Conservation (phyloP, 2,329 filamentous ascomycete species). For the Cytospora leucostoma region DNA sequence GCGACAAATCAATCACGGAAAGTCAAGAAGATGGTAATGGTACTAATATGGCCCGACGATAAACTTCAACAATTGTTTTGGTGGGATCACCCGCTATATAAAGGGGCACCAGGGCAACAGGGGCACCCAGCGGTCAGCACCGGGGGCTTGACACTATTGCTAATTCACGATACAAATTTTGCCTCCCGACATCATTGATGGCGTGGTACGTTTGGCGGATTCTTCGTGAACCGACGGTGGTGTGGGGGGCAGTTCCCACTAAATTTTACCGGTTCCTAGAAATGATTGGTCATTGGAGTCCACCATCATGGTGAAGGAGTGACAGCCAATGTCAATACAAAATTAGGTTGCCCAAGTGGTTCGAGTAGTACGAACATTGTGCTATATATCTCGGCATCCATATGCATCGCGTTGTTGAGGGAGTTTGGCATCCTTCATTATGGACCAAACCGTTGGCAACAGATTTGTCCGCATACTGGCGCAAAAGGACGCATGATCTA, state of each 20-base stretch:
- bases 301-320: neutral
- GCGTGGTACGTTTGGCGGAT: constrained; percentile 16
- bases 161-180: constrained; percentile 20
- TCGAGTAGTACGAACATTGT: neutral
- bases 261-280: neutral
- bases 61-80: no score
- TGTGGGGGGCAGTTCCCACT: constrained; percentile 6
- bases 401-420: neutral
- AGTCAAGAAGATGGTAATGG: neutral
- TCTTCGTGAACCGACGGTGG: constrained; percentile 12
- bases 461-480: neutral
- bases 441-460: neutral
- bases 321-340: neutral
- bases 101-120: neutral
- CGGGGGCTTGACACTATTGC: neutral
- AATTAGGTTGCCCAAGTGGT: neutral
- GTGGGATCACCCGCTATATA: neutral
- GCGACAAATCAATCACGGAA: neutral
- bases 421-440: neutral
- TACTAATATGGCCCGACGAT: neutral
- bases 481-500: neutral
- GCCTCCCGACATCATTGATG: constrained; percentile 7
- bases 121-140: no score
- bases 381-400: neutral
- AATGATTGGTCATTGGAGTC: constrained; percentile 9